Evolutionary conservation across 2,329 filamentous ascomycete genomes (phyloP).

Genomic region (Malbranchea cinnamomea): DNA sequence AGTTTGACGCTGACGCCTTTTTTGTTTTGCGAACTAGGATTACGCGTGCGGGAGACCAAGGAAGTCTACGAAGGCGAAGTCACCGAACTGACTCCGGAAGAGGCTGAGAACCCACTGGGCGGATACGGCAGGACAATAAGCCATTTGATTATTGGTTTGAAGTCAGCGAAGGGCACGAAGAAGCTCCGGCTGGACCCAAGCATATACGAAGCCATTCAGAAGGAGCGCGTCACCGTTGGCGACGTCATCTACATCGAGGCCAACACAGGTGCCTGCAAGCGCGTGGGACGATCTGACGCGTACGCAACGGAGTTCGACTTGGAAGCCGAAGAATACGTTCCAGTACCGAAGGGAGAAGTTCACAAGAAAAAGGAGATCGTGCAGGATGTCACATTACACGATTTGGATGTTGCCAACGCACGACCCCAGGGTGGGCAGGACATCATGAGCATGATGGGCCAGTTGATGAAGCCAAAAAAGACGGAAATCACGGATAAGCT

Average conservation of each 20-base stretch:
- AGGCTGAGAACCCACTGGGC: conserved; percentile 92
- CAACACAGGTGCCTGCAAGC: conserved; percentile 95
- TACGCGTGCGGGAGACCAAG: conserved; percentile 96
- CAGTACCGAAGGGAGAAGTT: conserved; percentile 95
- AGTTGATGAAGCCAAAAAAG: conserved; percentile 99
- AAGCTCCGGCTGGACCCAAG: conserved; percentile 92
- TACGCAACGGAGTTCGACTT: conserved; percentile 98
- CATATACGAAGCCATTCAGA: conserved; percentile 98
- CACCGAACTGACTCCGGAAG: conserved; percentile 90
- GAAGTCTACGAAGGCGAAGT: conserved; percentile 99
- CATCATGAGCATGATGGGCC: conserved; percentile 99
- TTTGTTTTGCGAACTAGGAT: conserved; percentile 27
- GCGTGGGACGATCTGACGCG: conserved; percentile 87
- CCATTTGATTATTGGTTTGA: conserved; percentile 83
- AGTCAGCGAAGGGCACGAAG: conserved; percentile 93
- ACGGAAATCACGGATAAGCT: conserved; percentile 99
- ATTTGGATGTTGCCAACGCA: conserved; percentile 89
- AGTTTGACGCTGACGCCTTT: background rate
- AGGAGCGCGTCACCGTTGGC: conserved; percentile 88
- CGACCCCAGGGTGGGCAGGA: conserved; percentile 93
- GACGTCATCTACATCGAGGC: conserved; percentile 99
- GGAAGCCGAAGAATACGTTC: conserved; percentile 97
- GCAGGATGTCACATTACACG: conserved; percentile 93
- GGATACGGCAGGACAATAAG: conserved; percentile 97
- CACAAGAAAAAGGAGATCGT: conserved; percentile 99